These are phyloP conservation scores for Geopyxis carbonaria DNA, from an alignment of 495 filamentous ascomycete species.

Conservation along the genomic window DNA sequence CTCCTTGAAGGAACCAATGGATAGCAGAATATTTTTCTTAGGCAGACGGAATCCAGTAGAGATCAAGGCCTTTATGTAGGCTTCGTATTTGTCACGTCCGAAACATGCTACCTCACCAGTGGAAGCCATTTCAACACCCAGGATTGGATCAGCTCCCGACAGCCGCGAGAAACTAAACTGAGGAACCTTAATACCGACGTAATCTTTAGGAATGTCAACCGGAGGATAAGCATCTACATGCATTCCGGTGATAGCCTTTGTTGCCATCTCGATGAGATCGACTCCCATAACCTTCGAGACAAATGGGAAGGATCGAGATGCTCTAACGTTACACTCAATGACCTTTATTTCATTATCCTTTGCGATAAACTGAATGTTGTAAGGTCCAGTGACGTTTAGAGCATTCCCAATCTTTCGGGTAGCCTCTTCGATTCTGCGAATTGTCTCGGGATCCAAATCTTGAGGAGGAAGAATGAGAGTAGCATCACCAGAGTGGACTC, in stretches of 20 bases:
- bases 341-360: constrained; percentile 99
- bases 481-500: constrained; percentile 92
- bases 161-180: constrained; percentile 97
- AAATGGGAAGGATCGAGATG: constrained; percentile 92
- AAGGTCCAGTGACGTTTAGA: constrained; percentile 89
- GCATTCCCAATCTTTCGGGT: constrained; percentile 90
- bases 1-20: constrained; percentile 93
- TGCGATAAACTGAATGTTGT: constrained; percentile 98
- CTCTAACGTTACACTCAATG: constrained; percentile 95
- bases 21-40: constrained; percentile 83
- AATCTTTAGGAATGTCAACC: constrained; percentile 54
- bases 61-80: constrained; percentile 86
- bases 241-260: constrained; percentile 83
- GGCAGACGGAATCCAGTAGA: constrained; percentile 95
- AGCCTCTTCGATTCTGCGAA: constrained; percentile 80
- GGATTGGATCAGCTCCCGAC: constrained; percentile 86
- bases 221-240: constrained; percentile 70
- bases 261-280: constrained; percentile 96
- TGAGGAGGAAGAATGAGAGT: constrained; percentile 87
- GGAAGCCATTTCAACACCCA: constrained; percentile 98
- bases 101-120: constrained; percentile 97
- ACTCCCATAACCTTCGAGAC: constrained; percentile 98
- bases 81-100: constrained; percentile 88
- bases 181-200: constrained; percentile 92
- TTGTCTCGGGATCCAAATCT: constrained; percentile 77